Evolutionary conservation across 148 eudicot species (phyloP).

Genomic region (Chenopodium album): DNA sequence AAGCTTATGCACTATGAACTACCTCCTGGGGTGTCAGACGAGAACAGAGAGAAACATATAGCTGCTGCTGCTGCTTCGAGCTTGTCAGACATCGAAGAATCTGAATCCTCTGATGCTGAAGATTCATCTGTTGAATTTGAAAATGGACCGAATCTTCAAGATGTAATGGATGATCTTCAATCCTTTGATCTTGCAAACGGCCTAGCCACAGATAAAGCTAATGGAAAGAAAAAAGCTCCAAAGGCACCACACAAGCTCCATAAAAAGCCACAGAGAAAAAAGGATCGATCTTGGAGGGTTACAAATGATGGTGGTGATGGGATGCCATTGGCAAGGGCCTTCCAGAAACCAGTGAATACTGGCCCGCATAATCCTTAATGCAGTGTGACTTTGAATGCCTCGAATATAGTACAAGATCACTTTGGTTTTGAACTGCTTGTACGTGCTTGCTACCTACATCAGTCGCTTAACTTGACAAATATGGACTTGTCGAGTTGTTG

Average conservation of each 20-base stretch:
- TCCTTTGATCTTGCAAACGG: conserved; percentile 78
- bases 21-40: conserved; percentile 63
- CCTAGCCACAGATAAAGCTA: conserved; percentile 36
- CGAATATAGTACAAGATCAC: background rate
- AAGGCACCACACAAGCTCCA: conserved; percentile 75
- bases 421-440: background rate
- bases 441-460: background rate
- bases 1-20: conserved; percentile 78
- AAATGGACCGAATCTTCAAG: conserved; percentile 38
- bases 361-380: conserved; percentile 37
- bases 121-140: conserved; percentile 32
- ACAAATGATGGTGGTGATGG: conserved; percentile 76
- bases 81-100: conserved; percentile 42
- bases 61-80: conserved; percentile 1
- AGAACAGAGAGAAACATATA: conserved; percentile 16
- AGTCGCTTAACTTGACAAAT: background rate
- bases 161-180: conserved; percentile 66
- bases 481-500: background rate
- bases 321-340: conserved; percentile 69
- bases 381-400: background rate
- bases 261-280: conserved; percentile 82
- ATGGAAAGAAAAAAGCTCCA: conserved; percentile 41
- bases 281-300: conserved; percentile 90
- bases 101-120: conserved; percentile 55
- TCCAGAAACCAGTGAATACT: conserved; percentile 63